Evolutionary conservation across 768 basidiomycete species (phyloP).

Genomic region (Paxillus involutus): DNA sequence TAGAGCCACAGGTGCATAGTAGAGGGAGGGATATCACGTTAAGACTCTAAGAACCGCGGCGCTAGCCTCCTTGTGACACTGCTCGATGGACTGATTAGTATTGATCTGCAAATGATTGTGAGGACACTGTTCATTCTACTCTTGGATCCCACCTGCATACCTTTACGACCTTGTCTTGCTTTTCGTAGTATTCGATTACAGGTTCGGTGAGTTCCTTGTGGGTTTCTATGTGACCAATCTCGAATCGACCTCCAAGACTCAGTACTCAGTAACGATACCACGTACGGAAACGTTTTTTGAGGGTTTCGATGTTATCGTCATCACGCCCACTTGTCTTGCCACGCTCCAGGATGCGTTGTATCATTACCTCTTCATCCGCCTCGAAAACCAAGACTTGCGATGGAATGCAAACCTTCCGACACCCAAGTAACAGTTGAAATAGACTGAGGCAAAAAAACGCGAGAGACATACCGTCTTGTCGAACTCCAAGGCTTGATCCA

Average conservation of each 20-base stretch:
- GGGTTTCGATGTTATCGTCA: slow-evolving; percentile 92
- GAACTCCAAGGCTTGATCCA: slow-evolving; percentile 95
- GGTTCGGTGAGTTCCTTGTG: slow-evolving; percentile 91
- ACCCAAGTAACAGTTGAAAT: background rate
- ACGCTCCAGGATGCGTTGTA: slow-evolving; percentile 80
- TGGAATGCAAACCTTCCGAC: slow-evolving; percentile 71
- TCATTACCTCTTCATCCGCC: slow-evolving; percentile 87
- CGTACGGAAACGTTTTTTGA: slow-evolving; percentile 94
- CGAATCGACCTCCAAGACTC: background rate
- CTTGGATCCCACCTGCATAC: slow-evolving; percentile 39
- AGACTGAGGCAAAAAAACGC: background rate
- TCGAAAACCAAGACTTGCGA: slow-evolving; percentile 82
- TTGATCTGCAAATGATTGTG: slow-evolving; percentile 52
- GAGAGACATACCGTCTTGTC: slow-evolving; percentile 69
- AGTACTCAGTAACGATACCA: slow-evolving; percentile 6
- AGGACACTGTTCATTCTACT: background rate
- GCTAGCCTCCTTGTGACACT: slow-evolving; percentile 63
- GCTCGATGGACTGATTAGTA: slow-evolving; percentile 64
- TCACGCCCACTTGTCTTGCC: slow-evolving; percentile 93
- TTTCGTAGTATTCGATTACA: slow-evolving; percentile 81
- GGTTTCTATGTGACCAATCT: slow-evolving; percentile 49
- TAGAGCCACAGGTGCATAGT: slow-evolving; percentile 2
- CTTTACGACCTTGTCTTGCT: slow-evolving; percentile 71
- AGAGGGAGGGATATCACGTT: slow-evolving; percentile 8
- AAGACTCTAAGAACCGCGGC: slow-evolving; percentile 52